A percentile compares a stretch with the other conserved stretches of the same genome.
phyloP scores from a whole-genome alignment of 306 rosid genomes.

The Ochetophila trinervis region DNA sequence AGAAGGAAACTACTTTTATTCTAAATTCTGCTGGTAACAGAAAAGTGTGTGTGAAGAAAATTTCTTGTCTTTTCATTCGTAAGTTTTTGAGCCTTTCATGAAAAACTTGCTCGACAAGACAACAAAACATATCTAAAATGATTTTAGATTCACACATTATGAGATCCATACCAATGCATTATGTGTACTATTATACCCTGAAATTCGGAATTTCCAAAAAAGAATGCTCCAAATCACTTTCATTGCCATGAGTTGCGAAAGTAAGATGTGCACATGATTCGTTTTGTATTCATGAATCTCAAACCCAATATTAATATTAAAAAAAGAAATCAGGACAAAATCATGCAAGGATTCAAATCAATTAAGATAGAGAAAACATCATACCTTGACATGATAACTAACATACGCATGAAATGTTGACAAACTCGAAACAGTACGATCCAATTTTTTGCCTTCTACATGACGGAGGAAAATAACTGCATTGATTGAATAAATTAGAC shows the following conservation, averaged over 20 bases:
- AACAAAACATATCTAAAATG: neutral
- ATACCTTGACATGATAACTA: constrained; percentile 96
- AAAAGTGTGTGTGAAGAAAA: neutral
- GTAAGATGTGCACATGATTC: neutral
- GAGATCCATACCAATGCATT: neutral
- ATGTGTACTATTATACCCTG: neutral
- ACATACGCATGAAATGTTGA: constrained; percentile 94
- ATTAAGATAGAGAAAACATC: constrained; percentile 19
- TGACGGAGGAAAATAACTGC: constrained; percentile 95
- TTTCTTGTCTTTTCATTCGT: neutral
- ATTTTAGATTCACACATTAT: neutral
- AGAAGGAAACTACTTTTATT: neutral
- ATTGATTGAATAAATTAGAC: constrained; percentile 27
- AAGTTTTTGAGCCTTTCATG: neutral
- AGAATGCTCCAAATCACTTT: too few species aligned
- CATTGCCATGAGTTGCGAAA: too few species aligned
- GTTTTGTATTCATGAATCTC: neutral
- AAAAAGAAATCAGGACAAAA: neutral
- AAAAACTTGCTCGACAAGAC: neutral
- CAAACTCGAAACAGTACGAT: constrained; percentile 85
- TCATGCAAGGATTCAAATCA: constrained; percentile 12
- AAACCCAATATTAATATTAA: neutral
- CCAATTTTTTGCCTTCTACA: constrained; percentile 83
- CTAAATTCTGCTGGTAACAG: too few species aligned
- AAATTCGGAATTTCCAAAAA: too few species aligned